Evolutionary conservation across 345 rosid species (phyloP), one percentile per base, ranked within the genome.

Genomic region (Arabidopsis suecica): DNA sequence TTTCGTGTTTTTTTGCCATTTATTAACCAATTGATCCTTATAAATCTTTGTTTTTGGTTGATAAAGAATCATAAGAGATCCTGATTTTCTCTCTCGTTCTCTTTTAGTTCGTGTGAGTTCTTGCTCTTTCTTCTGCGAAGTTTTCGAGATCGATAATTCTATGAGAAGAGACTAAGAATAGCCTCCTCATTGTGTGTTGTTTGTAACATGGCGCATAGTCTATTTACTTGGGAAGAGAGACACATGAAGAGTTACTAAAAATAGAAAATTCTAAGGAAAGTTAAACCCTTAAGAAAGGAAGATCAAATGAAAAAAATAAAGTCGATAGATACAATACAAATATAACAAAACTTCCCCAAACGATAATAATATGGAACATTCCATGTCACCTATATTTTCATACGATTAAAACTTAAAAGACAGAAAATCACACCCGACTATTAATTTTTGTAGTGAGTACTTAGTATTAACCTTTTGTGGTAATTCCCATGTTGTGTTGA

Each of bases 181-280:
- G 75, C 51, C 9, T 63, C 71, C 44, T 54, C 37, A 69, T 61
- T 62, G 48, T 54, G 69, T 69, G 75, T 69, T 25, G 32, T 54
- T 61, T 56, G 42, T 54, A 25, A 57, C 59, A 62, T 62, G 55
- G 34, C 36, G 25, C 44, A 23, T 69, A 45, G 50, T 69, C 75
- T 62, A 70, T 77, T 69, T 77, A 20, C 53, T 69, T 63, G 71
- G 60, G 50, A 44, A 55, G 50, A 76, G 65, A 42, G 75, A 36
- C 59, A 63, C 65, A 45, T 76, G 36, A 41, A 32, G n/a, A 69
- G 60, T 63, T 69, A 69, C 80, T 69, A 76, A 69, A 61, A 32
- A 62, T 76, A 76, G 75, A 45, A 62, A 23, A 11, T 44, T 16
- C 44, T 3, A 48, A 57, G n/a, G 30, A n/a, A 47, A 45, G n/a